A percentile compares a stretch with the other conserved stretches of the same genome.
These are phyloP conservation scores for Haplographium delicatum DNA, from an alignment of 495 filamentous ascomycete species.

Conservation along the genomic window DNA sequence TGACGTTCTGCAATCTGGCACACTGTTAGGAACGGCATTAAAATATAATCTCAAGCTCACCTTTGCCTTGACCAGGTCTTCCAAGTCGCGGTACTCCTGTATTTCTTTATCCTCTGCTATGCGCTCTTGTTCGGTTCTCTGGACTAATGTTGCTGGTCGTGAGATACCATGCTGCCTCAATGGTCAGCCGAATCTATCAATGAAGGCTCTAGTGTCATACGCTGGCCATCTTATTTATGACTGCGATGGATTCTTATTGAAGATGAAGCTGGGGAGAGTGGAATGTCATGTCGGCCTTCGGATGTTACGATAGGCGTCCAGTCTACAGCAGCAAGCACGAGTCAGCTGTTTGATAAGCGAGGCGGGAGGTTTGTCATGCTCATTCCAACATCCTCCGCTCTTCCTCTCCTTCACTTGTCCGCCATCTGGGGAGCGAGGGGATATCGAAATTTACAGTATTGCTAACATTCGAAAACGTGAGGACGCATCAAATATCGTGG, in stretches of 20 bases:
- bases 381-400: conserved; percentile 19
- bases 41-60: too few species aligned
- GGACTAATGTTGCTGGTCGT: conserved; percentile 48
- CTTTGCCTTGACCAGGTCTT: conserved; percentile 56
- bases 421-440: conserved; percentile 2
- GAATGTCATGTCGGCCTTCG: too few species aligned
- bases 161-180: conserved; percentile 68
- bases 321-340: conserved; percentile 10
- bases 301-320: neutral
- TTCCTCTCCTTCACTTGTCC: conserved; percentile 24
- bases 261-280: neutral
- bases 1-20: conserved; percentile 49
- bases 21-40: conserved; percentile 4
- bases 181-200: conserved; percentile 18
- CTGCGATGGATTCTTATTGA: neutral
- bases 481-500: neutral
- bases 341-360: conserved; percentile 14
- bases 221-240: conserved; percentile 28
- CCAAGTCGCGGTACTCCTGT: conserved; percentile 66
- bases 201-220: conserved; percentile 17
- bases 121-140: conserved; percentile 61
- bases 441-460: conserved; percentile 13
- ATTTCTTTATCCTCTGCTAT: conserved; percentile 73
- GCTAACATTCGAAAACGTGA: conserved; percentile 12
- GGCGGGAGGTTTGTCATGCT: neutral